A percentile compares a stretch with the other conserved stretches of the same genome.
Conservation (phyloP, 2,329 filamentous ascomycete species). For the Stagonosporopsis cucurbitacearum region DNA sequence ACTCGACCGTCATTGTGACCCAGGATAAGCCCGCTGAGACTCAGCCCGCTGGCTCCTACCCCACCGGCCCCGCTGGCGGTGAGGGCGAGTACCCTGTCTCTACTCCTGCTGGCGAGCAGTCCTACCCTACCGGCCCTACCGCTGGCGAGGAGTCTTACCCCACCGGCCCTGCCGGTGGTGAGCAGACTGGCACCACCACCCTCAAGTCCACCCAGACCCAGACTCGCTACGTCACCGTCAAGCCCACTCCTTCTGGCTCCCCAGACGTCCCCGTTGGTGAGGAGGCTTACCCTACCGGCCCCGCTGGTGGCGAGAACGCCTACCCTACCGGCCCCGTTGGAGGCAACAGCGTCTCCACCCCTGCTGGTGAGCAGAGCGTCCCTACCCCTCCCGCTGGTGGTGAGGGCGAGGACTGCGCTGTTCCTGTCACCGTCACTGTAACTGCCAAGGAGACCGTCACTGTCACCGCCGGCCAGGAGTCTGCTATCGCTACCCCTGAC, state of each 20-base stretch:
- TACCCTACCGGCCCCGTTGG: slow-evolving; percentile 13
- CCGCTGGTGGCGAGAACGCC: slow-evolving; percentile 21
- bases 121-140: not conserved
- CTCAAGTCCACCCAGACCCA: slow-evolving; percentile 43
- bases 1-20: slow-evolving; percentile 43
- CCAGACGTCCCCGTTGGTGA: slow-evolving; percentile 4
- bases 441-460: slow-evolving; percentile 49
- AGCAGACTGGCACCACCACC: slow-evolving; percentile 31
- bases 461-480: slow-evolving; percentile 37
- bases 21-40: slow-evolving; percentile 18
- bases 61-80: slow-evolving; percentile 22
- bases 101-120: slow-evolving; percentile 1
- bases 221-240: slow-evolving; percentile 46
- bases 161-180: slow-evolving; percentile 17
- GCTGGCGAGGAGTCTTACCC: slow-evolving; percentile 19
- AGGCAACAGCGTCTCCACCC: slow-evolving; percentile 12
- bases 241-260: slow-evolving; percentile 31
- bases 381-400: slow-evolving; percentile 18
- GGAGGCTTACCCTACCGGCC: slow-evolving; percentile 21
- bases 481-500: slow-evolving; percentile 15
- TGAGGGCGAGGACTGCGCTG: slow-evolving; percentile 37
- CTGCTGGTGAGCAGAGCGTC: slow-evolving; percentile 23
- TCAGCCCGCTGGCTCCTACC: slow-evolving; percentile 17
- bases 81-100: slow-evolving; percentile 1
- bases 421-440: slow-evolving; percentile 46